Conservation (phyloP, 2,329 filamentous ascomycete genomes). For the Pseudocercospora eumusae region DNA sequence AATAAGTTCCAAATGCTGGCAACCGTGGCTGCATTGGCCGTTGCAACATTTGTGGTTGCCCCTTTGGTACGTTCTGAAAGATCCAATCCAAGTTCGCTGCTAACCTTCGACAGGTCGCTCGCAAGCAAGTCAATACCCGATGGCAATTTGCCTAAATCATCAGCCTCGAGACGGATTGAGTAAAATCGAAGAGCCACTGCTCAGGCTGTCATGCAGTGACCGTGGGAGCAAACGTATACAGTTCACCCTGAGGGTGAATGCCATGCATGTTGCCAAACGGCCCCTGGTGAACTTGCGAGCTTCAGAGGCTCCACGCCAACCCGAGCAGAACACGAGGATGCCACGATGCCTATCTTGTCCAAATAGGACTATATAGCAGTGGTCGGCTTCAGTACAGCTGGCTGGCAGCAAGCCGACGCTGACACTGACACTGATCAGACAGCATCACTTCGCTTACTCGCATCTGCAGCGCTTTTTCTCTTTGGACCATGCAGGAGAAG, state of each 20-base stretch:
- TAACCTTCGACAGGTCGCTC: constrained; percentile 47
- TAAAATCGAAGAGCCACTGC: background rate
- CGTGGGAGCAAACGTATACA: background rate
- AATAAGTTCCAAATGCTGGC: constrained; percentile 82
- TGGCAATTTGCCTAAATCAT: constrained; percentile 53
- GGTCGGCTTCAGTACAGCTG: background rate
- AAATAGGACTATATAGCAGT: constrained; percentile 2
- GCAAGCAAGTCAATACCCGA: constrained; percentile 67
- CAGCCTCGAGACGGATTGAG: background rate
- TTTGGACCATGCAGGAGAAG: constrained; percentile 12
- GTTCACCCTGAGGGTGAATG: background rate
- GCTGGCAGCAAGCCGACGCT: background rate
- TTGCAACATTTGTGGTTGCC: constrained; percentile 74
- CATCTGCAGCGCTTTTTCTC: background rate
- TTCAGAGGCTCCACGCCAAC: background rate
- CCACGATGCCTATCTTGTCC: constrained; percentile 7
- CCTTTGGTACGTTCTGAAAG: constrained; percentile 69
- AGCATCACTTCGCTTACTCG: background rate
- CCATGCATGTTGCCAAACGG: background rate
- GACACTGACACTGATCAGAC: background rate
- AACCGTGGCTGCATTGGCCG: constrained; percentile 77
- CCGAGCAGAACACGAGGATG: background rate
- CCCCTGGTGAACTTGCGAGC: background rate
- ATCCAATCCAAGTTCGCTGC: constrained; percentile 16
- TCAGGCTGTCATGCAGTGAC: background rate